A percentile compares a stretch with the other conserved stretches of the same genome.
Conservation (phyloP, 257 asterid species). For the Solanum piurae region DNA sequence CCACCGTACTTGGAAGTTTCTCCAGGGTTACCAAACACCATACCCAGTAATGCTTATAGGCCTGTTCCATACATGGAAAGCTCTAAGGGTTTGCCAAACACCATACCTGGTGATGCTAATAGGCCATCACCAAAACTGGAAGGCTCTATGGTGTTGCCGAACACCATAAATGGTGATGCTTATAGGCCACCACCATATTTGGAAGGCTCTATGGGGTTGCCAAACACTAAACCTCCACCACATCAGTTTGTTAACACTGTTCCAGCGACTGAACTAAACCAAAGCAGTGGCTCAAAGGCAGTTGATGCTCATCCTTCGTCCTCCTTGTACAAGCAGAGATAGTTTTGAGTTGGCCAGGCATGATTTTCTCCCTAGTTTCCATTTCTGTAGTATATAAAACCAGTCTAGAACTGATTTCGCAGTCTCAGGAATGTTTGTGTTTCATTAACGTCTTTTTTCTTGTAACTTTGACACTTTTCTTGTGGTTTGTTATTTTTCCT, state of each 20-base stretch:
- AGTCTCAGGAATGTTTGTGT: too few relatives aligned
- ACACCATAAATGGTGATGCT: not conserved
- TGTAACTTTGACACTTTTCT: not conserved
- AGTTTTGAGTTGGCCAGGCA: not conserved
- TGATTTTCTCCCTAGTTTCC: not conserved
- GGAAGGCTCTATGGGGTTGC: not conserved
- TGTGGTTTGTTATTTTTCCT: not conserved
- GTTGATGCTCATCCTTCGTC: conserved; percentile 27
- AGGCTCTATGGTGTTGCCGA: not conserved
- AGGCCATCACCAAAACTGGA: not conserved
- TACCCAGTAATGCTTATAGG: not conserved
- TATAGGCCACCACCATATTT: not conserved
- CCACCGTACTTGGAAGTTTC: not conserved
- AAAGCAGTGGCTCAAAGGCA: conserved; percentile 4
- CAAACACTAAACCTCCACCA: conserved; percentile 18
- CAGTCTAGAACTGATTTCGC: not conserved
- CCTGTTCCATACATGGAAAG: not conserved
- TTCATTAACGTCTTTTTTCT: not conserved
- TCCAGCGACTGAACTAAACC: conserved; percentile 27
- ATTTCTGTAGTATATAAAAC: not conserved
- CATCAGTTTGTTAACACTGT: conserved; percentile 58
- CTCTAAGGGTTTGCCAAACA: not conserved
- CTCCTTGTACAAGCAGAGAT: not conserved
- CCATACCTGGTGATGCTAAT: not conserved
- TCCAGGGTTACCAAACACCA: not conserved